A percentile compares a stretch with the other conserved stretches of the same genome.
Evolutionary conservation across 108 stramenopile species (phyloP).

Genomic region (Discostella pseudostelligera): DNA sequence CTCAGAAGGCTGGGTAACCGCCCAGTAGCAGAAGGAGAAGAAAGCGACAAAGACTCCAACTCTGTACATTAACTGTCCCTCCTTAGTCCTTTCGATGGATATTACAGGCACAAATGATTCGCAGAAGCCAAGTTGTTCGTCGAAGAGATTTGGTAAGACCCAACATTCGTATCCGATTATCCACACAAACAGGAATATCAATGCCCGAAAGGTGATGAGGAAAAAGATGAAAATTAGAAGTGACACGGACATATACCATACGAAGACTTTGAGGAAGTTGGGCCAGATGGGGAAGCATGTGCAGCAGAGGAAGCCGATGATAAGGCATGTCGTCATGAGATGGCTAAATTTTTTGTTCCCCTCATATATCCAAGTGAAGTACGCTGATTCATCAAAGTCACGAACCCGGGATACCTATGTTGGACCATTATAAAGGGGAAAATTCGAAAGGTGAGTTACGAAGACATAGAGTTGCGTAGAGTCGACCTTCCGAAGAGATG

Average conservation of each 20-base stretch:
- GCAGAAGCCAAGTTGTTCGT: constrained; percentile 91
- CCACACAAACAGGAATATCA: constrained; percentile 94
- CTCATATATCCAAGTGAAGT: constrained; percentile 97
- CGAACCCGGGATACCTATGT: constrained; percentile 71
- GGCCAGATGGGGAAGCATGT: constrained; percentile 99
- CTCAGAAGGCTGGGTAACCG: constrained; percentile 97
- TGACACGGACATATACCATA: constrained; percentile 98
- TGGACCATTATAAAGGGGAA: constrained; percentile 6
- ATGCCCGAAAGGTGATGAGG: constrained; percentile 81
- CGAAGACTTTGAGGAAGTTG: constrained; percentile 91
- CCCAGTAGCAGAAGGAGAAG: constrained; percentile 96
- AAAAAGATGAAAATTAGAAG: constrained; percentile 92
- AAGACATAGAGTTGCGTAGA: constrained; percentile 1
- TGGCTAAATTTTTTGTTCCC: constrained; percentile 93
- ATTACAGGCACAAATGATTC: constrained; percentile 96
- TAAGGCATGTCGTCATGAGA: constrained; percentile 90
- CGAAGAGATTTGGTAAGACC: constrained; percentile 97
- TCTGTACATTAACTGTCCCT: constrained; percentile 91
- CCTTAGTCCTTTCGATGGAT: constrained; percentile 80
- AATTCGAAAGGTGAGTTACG: constrained; percentile 3
- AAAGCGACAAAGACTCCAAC: constrained; percentile 89
- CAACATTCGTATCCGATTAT: constrained; percentile 95
- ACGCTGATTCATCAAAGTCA: constrained; percentile 90
- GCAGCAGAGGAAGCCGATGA: constrained; percentile 91
- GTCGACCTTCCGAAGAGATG: too few species aligned